Percentiles rank a stretch among this genome's conserved stretches.
Evolutionary conservation across 768 basidiomycete genomes (phyloP).

Genomic region (Holtermannia corniformis): DNA sequence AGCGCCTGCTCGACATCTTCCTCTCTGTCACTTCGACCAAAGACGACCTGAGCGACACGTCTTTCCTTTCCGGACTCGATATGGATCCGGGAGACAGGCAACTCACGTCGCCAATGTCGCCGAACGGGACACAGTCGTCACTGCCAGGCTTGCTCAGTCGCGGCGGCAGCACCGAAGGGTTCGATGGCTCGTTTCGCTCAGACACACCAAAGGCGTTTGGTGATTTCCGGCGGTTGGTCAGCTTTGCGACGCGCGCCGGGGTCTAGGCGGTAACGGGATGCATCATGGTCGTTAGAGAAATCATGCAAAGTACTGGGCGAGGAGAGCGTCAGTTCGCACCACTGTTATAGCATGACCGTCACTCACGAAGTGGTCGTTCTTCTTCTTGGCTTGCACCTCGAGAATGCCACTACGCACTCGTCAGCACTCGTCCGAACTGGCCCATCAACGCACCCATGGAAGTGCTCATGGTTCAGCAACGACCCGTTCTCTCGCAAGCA

Average conservation of each 20-base stretch:
- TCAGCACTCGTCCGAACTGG: neutral
- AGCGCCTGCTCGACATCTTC: conserved; percentile 82
- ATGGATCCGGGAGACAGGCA: conserved; percentile 64
- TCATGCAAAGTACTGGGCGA: conserved; percentile 36
- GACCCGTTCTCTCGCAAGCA: conserved; percentile 85
- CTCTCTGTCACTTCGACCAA: conserved; percentile 87
- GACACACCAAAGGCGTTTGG: conserved; percentile 73
- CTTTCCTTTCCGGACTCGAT: conserved; percentile 85
- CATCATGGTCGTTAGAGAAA: neutral
- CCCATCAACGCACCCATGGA: conserved; percentile 51
- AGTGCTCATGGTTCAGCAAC: conserved; percentile 86
- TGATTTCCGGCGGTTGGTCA: conserved; percentile 78
- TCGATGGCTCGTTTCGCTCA: conserved; percentile 42
- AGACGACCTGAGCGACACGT: conserved; percentile 74
- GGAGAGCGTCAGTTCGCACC: neutral
- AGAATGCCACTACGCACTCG: conserved; percentile 23
- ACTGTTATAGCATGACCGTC: neutral
- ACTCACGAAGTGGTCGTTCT: conserved; percentile 66
- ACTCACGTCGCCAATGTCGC: conserved; percentile 47
- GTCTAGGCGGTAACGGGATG: neutral
- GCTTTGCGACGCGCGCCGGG: conserved; percentile 74
- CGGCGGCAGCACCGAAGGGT: conserved; percentile 47
- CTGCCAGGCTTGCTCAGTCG: conserved; percentile 46
- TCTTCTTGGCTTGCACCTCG: conserved; percentile 97
- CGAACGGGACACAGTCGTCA: conserved; percentile 44